Evolutionary conservation across 352 stramenopile genomes (phyloP).

Genomic region (Peronospora tabacina): DNA sequence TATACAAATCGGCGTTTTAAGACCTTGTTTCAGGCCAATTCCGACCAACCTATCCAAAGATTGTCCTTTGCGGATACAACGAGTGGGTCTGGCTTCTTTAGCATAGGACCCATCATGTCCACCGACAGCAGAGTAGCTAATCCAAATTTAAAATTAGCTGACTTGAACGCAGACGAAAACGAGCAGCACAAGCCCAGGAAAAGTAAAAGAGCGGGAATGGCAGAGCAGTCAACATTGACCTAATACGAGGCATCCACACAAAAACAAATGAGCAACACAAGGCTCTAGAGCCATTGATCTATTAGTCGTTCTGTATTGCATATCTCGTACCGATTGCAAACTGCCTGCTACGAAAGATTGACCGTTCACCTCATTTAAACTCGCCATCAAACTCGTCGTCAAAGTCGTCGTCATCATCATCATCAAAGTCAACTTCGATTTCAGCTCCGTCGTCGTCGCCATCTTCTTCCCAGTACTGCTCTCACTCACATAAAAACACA

Average conservation of each 20-base stretch:
- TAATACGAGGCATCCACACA: neutral
- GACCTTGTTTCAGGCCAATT: no score
- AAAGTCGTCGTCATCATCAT: conserved; percentile 32
- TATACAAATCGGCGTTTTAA: no score
- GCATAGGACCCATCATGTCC: conserved; percentile 13
- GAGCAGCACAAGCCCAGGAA: neutral
- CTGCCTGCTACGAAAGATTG: neutral
- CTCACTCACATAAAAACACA: conserved; percentile 2
- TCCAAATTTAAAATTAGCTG: no score
- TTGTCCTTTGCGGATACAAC: conserved; percentile 34
- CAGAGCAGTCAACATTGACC: neutral
- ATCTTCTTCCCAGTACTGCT: conserved; percentile 28
- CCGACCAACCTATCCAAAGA: neutral
- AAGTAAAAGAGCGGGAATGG: neutral
- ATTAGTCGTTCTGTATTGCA: conserved; percentile 5
- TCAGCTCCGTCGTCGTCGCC: conserved; percentile 29
- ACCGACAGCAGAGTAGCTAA: neutral
- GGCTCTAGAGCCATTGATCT: conserved; percentile 5
- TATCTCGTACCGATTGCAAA: conserved; percentile 1
- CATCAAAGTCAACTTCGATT: conserved; percentile 19
- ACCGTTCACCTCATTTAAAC: conserved; percentile 15
- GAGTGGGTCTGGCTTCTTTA: conserved; percentile 21
- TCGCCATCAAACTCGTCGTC: conserved; percentile 25
- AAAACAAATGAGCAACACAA: conserved; percentile 1
- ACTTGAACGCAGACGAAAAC: no score